A percentile compares a stretch with the other conserved stretches of the same genome.
Conservation (phyloP, 1,284 basidiomycete species). For the Irpex sp. region DNA sequence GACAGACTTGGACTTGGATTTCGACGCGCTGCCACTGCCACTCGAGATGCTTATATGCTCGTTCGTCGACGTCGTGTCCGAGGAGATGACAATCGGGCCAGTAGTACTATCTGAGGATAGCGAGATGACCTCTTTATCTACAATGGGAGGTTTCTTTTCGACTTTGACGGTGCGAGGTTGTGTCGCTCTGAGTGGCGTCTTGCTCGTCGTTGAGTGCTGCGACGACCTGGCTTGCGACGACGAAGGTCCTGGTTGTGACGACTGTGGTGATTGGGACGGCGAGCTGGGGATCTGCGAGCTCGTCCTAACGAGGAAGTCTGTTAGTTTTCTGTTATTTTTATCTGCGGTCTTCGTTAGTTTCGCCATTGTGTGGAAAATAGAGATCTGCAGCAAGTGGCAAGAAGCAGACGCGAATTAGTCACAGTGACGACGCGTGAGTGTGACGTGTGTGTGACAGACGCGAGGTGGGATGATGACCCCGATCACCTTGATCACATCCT, state of each 20-base stretch:
- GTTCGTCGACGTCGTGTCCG: constrained; percentile 3
- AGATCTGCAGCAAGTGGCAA: background rate
- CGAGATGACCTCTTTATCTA: constrained; percentile 5
- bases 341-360: constrained; percentile 10
- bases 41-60: constrained; percentile 11
- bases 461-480: background rate
- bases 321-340: constrained; percentile 11
- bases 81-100: constrained; percentile 10
- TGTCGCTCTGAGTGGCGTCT: background rate
- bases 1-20: background rate
- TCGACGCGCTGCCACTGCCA: background rate
- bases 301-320: constrained; percentile 12
- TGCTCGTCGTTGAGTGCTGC: background rate
- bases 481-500: background rate
- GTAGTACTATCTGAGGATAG: constrained; percentile 6
- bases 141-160: constrained; percentile 1
- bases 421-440: background rate
- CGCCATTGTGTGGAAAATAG: constrained; percentile 12
- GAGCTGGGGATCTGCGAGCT: constrained; percentile 8
- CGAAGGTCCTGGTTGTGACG: constrained; percentile 1
- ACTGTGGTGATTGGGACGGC: constrained; percentile 3
- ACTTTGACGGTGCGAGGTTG: background rate
- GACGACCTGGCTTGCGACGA: background rate
- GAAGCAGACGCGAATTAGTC: constrained; percentile 9
- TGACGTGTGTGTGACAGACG: background rate